Evolutionary conservation across 2,329 filamentous ascomycete species (phyloP), one percentile per base, ranked within the genome.

Genomic region (Alternaria alternata): DNA sequence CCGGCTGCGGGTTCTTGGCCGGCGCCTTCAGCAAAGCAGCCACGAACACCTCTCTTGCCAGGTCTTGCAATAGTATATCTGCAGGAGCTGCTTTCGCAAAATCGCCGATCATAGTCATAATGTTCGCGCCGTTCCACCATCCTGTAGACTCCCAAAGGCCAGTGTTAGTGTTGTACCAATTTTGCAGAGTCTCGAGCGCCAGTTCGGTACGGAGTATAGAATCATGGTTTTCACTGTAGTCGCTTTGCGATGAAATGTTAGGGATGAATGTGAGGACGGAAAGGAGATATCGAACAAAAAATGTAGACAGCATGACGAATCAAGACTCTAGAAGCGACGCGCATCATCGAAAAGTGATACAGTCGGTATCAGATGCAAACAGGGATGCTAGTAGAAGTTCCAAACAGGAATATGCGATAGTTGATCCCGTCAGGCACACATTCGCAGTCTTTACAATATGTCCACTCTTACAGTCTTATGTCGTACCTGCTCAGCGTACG

Each of bases 41-140:
- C 16, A 76, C 73, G 57, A 85, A 83, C 4, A 84, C 73, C 12
- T 73, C 66, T 11, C 62, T 69, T 3, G 78, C 81, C 0, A 76
- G 54, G 76, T 76, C 18, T 64, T 75, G 44, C 66, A 68, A 56
- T 80, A 78, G 28, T 78, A 48, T 48, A 1, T 75, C 73, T 6
- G 59, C 39, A 1, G 70, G 60, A 39, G 72, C 67, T 20, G 61
- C 59, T 54, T 73, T 70, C 7, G 81, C 80, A 24, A 86, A 75
- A 57, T 91, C 87, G 52, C 83, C 85, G 18, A 92, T 76, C 3
- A 83, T 84, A 0, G 88, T 90, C 60, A 92, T 79, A 58, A 84
- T 83, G 71, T 91, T 92, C 44, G 86, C 90, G 54, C 85, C 85
- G 71, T 92, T 91, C 90, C 90, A 93, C 90, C 90, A 93, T n/a